Percentiles rank a stretch among this genome's conserved stretches.
phyloP scores from a whole-genome alignment of 352 stramenopile genomes.

The Phytophthora hibernalis region DNA sequence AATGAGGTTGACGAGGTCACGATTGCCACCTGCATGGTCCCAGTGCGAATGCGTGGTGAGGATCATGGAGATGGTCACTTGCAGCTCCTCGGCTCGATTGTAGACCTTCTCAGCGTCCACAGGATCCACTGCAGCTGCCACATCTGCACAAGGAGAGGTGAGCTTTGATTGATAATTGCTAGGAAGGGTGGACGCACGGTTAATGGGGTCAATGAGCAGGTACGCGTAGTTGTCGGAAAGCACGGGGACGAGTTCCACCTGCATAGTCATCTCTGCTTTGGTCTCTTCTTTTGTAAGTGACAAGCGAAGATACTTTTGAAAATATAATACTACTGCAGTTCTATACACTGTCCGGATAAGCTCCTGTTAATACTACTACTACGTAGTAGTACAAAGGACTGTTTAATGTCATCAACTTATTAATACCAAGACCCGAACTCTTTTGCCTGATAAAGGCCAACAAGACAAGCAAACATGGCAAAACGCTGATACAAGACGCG shows the following conservation, averaged over 20 bases:
- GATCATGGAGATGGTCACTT: constrained; percentile 83
- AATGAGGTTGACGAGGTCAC: constrained; percentile 64
- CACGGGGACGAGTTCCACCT: constrained; percentile 84
- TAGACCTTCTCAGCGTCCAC: constrained; percentile 88
- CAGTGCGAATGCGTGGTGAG: constrained; percentile 93
- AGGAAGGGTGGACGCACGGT: constrained; percentile 35
- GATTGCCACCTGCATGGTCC: constrained; percentile 92
- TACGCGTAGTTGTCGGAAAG: constrained; percentile 94
- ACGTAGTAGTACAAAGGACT: too few species aligned
- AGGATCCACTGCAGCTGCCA: constrained; percentile 87
- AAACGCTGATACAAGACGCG: constrained; percentile 13
- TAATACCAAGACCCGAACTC: too few species aligned
- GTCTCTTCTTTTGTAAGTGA: background rate
- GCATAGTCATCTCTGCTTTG: constrained; percentile 36
- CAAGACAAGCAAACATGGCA: background rate
- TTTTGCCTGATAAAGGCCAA: background rate
- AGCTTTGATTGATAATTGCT: background rate
- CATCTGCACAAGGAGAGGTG: constrained; percentile 28
- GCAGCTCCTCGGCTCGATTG: constrained; percentile 56
- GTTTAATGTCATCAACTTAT: too few species aligned
- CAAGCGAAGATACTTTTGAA: background rate
- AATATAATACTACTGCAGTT: constrained; percentile 6
- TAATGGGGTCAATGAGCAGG: constrained; percentile 72
- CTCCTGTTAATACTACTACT: too few species aligned
- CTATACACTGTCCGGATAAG: too few species aligned